These are phyloP conservation scores for Colletotrichum falcatum DNA, from an alignment of 2,329 filamentous ascomycete genomes.

Conservation along the genomic window DNA sequence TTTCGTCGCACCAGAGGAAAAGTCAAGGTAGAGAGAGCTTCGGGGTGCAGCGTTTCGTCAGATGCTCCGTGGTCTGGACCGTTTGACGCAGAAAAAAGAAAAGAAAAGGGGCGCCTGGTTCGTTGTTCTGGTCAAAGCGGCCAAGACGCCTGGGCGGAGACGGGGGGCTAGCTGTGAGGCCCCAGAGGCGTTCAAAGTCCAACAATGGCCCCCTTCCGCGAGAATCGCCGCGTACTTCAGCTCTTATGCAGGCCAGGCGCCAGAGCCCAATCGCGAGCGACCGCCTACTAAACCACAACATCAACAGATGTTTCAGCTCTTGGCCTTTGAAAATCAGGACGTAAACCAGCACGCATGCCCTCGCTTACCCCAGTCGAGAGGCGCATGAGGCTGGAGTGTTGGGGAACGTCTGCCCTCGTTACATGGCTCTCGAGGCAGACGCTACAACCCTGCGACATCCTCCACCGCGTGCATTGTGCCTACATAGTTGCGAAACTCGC, in stretches of 20 bases:
- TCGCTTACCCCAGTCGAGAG: too few relatives aligned
- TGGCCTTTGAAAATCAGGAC: neutral
- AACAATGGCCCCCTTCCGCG: neutral
- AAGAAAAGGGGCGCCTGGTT: neutral
- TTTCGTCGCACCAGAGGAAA: too few relatives aligned
- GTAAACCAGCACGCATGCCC: neutral
- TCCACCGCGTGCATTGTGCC: neutral
- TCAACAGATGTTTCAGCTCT: neutral
- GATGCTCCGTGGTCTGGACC: constrained; percentile 10
- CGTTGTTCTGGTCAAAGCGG: neutral
- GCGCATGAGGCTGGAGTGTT: neutral
- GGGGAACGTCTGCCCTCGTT: neutral
- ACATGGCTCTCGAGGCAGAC: neutral
- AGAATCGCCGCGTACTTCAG: neutral
- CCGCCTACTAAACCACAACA: neutral
- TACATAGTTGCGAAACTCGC: constrained; percentile 18
- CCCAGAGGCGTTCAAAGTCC: neutral
- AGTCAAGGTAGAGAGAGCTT: neutral
- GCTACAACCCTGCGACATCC: neutral
- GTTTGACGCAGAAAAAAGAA: constrained; percentile 8
- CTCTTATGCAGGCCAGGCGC: neutral
- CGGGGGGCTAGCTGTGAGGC: neutral
- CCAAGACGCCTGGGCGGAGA: neutral
- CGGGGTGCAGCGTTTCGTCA: constrained; percentile 18
- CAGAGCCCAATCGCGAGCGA: neutral